phyloP scores from a whole-genome alignment of 805 yeast species.

The Saturnispora quitensis region DNA sequence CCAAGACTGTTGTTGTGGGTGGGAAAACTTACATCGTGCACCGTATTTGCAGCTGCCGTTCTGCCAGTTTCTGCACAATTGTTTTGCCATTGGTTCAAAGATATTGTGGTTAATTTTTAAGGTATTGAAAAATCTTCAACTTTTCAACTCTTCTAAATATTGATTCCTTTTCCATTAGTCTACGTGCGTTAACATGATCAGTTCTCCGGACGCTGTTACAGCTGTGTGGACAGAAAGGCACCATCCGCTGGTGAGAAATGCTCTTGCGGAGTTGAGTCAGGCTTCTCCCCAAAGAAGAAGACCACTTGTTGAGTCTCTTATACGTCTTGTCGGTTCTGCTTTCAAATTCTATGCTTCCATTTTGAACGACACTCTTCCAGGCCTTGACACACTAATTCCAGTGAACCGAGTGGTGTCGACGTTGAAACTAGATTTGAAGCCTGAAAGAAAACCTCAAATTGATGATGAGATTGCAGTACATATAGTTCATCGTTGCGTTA shows the following conservation, averaged over 20 bases:
- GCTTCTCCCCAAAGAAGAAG: background rate
- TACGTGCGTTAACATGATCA: background rate
- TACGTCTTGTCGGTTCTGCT: background rate
- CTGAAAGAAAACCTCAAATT: background rate
- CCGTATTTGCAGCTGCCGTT: slow-evolving; percentile 1
- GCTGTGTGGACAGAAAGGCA: slow-evolving; percentile 3
- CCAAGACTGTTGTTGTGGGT: background rate
- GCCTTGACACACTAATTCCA: slow-evolving; percentile 1
- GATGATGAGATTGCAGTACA: background rate
- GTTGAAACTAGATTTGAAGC: background rate
- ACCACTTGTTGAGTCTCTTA: background rate
- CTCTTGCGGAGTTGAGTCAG: slow-evolving; percentile 1
- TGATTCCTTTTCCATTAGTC: background rate
- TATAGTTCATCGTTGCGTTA: slow-evolving; percentile 33
- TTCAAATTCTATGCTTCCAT: background rate
- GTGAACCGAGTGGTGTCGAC: slow-evolving; percentile 1
- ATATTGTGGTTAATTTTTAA: background rate
- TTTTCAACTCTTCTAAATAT: background rate
- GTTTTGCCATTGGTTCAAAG: slow-evolving; percentile 2
- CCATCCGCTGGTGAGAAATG: background rate
- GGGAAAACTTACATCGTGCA: background rate
- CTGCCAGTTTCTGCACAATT: background rate
- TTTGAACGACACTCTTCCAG: background rate
- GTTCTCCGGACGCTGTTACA: background rate
- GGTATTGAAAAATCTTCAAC: background rate